phyloP scores from a whole-genome alignment of 169 alveolate species.

The Ichthyophthirius multifiliis region DNA sequence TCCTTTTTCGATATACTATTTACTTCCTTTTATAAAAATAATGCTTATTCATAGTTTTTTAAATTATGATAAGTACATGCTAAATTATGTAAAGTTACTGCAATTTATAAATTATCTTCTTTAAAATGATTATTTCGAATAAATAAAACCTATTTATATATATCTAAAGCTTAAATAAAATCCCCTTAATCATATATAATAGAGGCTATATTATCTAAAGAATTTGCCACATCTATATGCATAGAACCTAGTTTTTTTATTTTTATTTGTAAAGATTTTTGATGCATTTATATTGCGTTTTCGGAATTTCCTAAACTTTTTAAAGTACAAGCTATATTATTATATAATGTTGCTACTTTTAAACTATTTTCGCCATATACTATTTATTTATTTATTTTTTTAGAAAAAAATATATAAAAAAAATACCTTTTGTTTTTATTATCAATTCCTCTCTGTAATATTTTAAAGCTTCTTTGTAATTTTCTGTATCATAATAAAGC shows the following conservation, averaged over 20 bases:
- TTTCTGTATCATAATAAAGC: background rate
- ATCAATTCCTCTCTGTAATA: background rate
- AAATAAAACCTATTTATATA: background rate
- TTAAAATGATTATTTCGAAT: background rate
- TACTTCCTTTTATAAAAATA: background rate
- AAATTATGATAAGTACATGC: background rate
- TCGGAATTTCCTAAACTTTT: background rate
- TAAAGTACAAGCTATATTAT: background rate
- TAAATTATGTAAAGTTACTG: slow-evolving; percentile 1
- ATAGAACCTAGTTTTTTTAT: background rate
- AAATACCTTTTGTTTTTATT: background rate
- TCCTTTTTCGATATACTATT: too few species aligned
- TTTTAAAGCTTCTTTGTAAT: background rate
- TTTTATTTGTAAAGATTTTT: background rate
- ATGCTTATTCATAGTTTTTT: background rate
- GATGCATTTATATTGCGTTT: background rate
- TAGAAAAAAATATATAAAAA: background rate
- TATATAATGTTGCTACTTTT: background rate
- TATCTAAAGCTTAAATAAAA: background rate
- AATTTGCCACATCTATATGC: background rate
- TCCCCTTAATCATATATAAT: background rate
- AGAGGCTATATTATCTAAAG: background rate
- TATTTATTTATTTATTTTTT: background rate
- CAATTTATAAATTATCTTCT: background rate
- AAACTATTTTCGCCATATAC: background rate